These are phyloP conservation scores for Tulasnella sp. DNA, from an alignment of 768 basidiomycete species.

Conservation along the genomic window DNA sequence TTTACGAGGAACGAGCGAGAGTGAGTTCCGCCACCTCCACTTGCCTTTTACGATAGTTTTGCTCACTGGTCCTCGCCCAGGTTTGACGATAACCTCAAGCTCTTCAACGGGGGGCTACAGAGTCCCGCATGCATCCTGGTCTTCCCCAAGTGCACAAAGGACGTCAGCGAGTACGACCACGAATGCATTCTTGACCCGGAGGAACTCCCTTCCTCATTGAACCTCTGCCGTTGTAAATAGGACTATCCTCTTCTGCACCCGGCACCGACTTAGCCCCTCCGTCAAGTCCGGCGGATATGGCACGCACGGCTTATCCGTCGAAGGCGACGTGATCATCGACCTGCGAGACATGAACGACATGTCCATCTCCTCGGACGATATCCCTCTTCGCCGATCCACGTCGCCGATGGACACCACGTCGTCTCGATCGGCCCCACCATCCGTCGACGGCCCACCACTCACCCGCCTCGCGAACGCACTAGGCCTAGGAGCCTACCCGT, in stretches of 20 bases:
- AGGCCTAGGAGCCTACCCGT: background rate
- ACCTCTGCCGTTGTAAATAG: slow-evolving; percentile 27
- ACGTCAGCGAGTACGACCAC: slow-evolving; percentile 66
- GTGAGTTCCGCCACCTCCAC: background rate
- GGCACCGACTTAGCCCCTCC: slow-evolving; percentile 58
- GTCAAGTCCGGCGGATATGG: slow-evolving; percentile 88
- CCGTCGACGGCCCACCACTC: background rate
- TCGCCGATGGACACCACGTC: slow-evolving; percentile 28
- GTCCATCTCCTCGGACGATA: slow-evolving; percentile 43
- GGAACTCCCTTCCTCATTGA: background rate
- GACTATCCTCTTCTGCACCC: slow-evolving; percentile 60
- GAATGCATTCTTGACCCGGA: background rate
- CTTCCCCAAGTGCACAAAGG: slow-evolving; percentile 64
- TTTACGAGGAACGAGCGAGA: background rate
- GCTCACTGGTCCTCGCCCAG: slow-evolving; percentile 14
- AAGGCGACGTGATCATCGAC: slow-evolving; percentile 79
- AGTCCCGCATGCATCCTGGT: slow-evolving; percentile 50
- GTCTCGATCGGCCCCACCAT: slow-evolving; percentile 31
- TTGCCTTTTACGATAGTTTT: background rate
- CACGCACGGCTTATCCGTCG: slow-evolving; percentile 80
- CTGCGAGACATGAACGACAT: slow-evolving; percentile 55
- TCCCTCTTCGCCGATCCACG: slow-evolving; percentile 5
- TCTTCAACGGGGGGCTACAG: slow-evolving; percentile 72
- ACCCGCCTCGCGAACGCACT: slow-evolving; percentile 35
- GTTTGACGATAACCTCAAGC: slow-evolving; percentile 21